phyloP scores from a whole-genome alignment of 306 rosid genomes.

The Quercus dentata region DNA sequence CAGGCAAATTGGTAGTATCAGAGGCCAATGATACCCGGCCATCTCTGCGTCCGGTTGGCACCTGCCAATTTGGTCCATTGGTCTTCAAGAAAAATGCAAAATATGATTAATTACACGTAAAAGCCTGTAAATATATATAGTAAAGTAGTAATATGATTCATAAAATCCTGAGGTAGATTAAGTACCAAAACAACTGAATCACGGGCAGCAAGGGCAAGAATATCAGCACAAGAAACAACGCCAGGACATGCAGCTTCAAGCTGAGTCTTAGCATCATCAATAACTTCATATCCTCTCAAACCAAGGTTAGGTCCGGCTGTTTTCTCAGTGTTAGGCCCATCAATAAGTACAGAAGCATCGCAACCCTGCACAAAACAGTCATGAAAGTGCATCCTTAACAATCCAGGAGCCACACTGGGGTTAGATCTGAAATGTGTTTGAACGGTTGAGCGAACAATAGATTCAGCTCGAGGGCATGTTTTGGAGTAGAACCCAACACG shows the following conservation, averaged over 20 bases:
- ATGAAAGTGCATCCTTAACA: slow-evolving; percentile 47
- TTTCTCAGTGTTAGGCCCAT: slow-evolving; percentile 20
- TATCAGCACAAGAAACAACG: slow-evolving; percentile 53
- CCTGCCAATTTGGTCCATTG: too few species aligned
- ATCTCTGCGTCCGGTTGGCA: too few species aligned
- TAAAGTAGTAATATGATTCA: background rate
- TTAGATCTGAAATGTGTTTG: slow-evolving; percentile 24
- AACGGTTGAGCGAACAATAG: slow-evolving; percentile 38
- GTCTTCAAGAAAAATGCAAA: too few species aligned
- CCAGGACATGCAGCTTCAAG: slow-evolving; percentile 54
- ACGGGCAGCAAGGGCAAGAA: slow-evolving; percentile 49
- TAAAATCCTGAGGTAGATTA: too few species aligned
- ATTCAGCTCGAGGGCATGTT: slow-evolving; percentile 38
- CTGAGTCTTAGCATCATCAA: slow-evolving; percentile 44
- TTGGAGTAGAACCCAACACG: slow-evolving; percentile 32
- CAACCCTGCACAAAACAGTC: slow-evolving; percentile 53
- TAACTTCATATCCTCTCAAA: slow-evolving; percentile 40
- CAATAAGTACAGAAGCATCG: slow-evolving; percentile 40
- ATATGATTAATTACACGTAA: background rate
- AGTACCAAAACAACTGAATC: slow-evolving; percentile 53
- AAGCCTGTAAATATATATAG: slow-evolving; percentile 23
- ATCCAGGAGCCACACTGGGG: background rate
- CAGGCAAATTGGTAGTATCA: slow-evolving; percentile 32
- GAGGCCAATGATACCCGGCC: slow-evolving; percentile 48
- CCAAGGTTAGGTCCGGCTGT: slow-evolving; percentile 22